Base-by-base conservation (phyloP, 805 yeast species). In the Candida railenensis region DNA sequence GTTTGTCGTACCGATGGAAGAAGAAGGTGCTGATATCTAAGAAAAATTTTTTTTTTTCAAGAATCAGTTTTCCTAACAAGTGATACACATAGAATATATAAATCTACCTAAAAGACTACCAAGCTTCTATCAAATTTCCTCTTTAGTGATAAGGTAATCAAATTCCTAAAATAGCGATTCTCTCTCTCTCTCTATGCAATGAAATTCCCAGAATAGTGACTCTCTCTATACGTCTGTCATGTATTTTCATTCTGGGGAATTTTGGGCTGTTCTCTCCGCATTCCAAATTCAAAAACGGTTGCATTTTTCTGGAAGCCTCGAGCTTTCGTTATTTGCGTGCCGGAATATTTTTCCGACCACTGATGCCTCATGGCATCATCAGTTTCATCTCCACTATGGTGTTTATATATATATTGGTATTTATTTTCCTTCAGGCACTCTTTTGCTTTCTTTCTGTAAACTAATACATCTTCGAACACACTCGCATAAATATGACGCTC, bases 1-100 rank as follows among this genome's bases (percentile, higher is more conserved):
- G 0, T 89, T 89, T 56, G 72, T 73, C 5, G 83, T 86, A 12
- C 92, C 89, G 12, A 80, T 80, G 8, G 85, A 80, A 48, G 86
- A 83, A 59, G 74, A 74, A 55, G 40, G 63, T 51, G 19, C 46
- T 19, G 51, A 48, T 19, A 11, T 44, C 16, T 45, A 41, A 14
- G 7, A 32, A 11, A 9, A 20, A 25, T 25, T 7, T 7, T 7
- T 11, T 5, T 11, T 25, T 25, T 7, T 11, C 5, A 11, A 11
- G 8, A 9, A 28, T n/a, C n/a, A n/a, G n/a, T n/a, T n/a, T n/a
- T n/a, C n/a, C n/a, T n/a, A n/a, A n/a, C n/a, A n/a, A 14, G 8
- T 34, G 8, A 34, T 34, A 34, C n/a, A 15, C 36, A 33, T 12
- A 33, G 18, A 33, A 33, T 14, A 33, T 8, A 33, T 33, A 33